Conservation (phyloP, 495 filamentous ascomycete genomes). For the Hyphodiscus hymeniophilus region DNA sequence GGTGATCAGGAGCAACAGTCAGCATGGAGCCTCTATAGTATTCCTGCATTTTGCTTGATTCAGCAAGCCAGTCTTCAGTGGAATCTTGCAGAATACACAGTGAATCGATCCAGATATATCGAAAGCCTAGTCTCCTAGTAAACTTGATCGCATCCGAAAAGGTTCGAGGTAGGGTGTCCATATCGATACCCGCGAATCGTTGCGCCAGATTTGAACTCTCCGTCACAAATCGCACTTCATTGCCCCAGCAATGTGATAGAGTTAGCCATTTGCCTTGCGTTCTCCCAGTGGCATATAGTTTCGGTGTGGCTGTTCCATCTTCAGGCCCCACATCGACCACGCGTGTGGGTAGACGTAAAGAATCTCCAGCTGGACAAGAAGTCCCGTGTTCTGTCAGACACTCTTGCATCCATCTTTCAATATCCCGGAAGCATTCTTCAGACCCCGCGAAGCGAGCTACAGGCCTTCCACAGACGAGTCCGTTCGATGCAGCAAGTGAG, state of each 20-base stretch:
- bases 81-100: too few species aligned
- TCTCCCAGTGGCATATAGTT: background rate
- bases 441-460: too few species aligned
- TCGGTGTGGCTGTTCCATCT: background rate
- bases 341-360: background rate
- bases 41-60: background rate
- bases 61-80: background rate
- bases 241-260: background rate
- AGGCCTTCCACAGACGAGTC: too few species aligned
- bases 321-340: background rate
- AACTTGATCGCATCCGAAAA: background rate
- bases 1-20: background rate
- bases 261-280: background rate
- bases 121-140: background rate
- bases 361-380: background rate
- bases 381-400: background rate
- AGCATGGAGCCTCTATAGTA: background rate
- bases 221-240: background rate
- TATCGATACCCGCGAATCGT: background rate
- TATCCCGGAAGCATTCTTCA: background rate
- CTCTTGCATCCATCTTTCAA: background rate
- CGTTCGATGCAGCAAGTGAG: too few species aligned
- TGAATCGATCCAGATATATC: background rate
- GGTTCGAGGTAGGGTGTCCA: background rate
- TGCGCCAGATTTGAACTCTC: background rate